Base-by-base conservation (phyloP, 345 rosid genomes). In the Camelina neglecta region DNA sequence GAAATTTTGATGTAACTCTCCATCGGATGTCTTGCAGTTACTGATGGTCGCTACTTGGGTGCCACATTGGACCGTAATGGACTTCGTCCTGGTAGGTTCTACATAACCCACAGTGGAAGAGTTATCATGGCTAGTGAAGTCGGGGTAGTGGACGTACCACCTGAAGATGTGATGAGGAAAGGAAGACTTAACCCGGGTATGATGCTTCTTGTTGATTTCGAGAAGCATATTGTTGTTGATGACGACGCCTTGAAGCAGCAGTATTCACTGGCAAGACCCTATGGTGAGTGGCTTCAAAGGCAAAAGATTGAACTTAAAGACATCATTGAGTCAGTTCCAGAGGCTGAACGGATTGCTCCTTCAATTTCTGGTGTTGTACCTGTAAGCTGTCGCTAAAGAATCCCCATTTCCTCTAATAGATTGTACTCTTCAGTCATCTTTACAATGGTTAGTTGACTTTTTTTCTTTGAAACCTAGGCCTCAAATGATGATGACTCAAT, bases 121-220 rank as follows among this genome's bases (percentile, higher is more conserved):
- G 99, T 91, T 55, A 84, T 96, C 70, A 93, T 96, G 99, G 99
- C 96, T 62, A 93, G 99, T 79, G 99, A 96, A 84, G 99, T 96
- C 74, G 99, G 99, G 66, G 99, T 93, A 2, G 97, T 96, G 3
- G 99, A 93, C 74, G 88, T 93, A 70, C 86, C 92, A 13, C 95
- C 99, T 4, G 93, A 87, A 83, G 99, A 96, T 85, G 95, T 96
- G 54, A 84, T 89, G 50, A 88, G 93, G 69, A 96, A 96, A 83
- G 98, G 98, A 80, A 88, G 99, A 81, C 92, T 96, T 41, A 96
- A 91, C 80, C 99, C 99, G 23, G 99, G 99, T 47, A 96, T 96
- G 99, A 93, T 96, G 99, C 99, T 96, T 71, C 82, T 96, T 83
- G 99, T 96, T 24, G 98, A 96, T 80, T 96, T 93, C 81, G 95